Conservation (phyloP, 352 stramenopile species). For the Phytophthora tubulina region DNA sequence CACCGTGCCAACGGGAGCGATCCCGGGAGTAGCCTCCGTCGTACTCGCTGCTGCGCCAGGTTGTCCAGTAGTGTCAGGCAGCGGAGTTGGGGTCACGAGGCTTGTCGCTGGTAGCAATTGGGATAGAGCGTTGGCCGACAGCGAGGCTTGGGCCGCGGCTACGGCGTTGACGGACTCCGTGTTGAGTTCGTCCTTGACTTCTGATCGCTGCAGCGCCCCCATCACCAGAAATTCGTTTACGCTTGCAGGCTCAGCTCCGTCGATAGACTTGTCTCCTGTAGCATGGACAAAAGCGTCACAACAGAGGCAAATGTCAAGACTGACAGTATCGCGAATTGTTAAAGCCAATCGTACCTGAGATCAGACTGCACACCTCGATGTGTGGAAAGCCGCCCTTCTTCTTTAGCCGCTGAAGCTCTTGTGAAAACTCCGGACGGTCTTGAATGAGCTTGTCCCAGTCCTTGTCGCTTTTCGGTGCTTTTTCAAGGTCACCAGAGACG, state of each 20-base stretch:
- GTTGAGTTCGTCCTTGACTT: slow-evolving; percentile 4
- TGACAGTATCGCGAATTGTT: neutral
- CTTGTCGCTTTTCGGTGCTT: slow-evolving; percentile 1
- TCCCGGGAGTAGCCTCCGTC: neutral
- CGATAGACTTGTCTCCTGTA: slow-evolving; percentile 28
- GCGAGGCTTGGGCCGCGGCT: slow-evolving; percentile 7
- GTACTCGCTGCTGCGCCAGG: neutral
- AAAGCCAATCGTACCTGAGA: slow-evolving; percentile 29
- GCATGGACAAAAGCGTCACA: neutral
- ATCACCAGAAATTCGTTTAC: slow-evolving; percentile 31
- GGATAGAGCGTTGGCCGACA: slow-evolving; percentile 22
- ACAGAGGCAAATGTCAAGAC: neutral
- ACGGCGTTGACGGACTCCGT: slow-evolving; percentile 8
- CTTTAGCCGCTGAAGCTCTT: slow-evolving; percentile 30
- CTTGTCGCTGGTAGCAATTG: slow-evolving; percentile 25
- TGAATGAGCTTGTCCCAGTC: slow-evolving; percentile 39
- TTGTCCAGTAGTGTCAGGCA: slow-evolving; percentile 1
- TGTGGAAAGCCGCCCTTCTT: slow-evolving; percentile 33
- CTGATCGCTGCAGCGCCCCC: slow-evolving; percentile 4
- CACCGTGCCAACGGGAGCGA: neutral
- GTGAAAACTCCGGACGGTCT: slow-evolving; percentile 19
- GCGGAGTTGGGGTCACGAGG: neutral
- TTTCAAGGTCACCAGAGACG: slow-evolving; percentile 23
- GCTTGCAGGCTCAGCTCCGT: slow-evolving; percentile 19
- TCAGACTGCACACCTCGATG: slow-evolving; percentile 33